Conservation (phyloP, 192 early-diverging fungal genomes). For the Coemansia reversa region DNA sequence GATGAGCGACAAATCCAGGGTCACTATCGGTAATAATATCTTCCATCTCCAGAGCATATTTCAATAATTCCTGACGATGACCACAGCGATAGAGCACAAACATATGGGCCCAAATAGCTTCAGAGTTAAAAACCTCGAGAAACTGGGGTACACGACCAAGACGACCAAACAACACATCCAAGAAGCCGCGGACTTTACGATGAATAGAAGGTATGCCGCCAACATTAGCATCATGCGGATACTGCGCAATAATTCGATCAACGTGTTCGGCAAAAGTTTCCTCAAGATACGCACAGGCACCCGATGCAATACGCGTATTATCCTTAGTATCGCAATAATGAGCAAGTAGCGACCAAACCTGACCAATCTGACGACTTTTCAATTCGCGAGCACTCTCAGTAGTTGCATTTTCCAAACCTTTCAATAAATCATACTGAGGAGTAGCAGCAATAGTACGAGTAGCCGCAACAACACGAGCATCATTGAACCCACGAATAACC, state of each 20-base stretch:
- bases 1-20: slow-evolving; percentile 67
- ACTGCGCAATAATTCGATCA: slow-evolving; percentile 56
- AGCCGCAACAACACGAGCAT: slow-evolving; percentile 21
- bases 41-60: slow-evolving; percentile 63
- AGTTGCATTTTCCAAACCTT: slow-evolving; percentile 34
- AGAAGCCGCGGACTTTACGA: slow-evolving; percentile 66
- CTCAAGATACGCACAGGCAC: slow-evolving; percentile 52
- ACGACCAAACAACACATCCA: slow-evolving; percentile 68
- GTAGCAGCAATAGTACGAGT: background rate
- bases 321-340: slow-evolving; percentile 4
- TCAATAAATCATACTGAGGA: slow-evolving; percentile 28
- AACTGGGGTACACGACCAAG: slow-evolving; percentile 52
- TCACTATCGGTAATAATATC: slow-evolving; percentile 60
- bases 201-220: slow-evolving; percentile 81
- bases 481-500: slow-evolving; percentile 37
- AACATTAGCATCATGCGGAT: slow-evolving; percentile 65
- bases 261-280: slow-evolving; percentile 56
- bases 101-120: slow-evolving; percentile 85
- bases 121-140: slow-evolving; percentile 52
- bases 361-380: slow-evolving; percentile 47
- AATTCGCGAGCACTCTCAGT: slow-evolving; percentile 39
- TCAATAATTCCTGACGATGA: slow-evolving; percentile 61
- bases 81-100: slow-evolving; percentile 82
- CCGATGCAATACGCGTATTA: slow-evolving; percentile 5
- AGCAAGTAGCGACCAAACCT: slow-evolving; percentile 36